A percentile compares a stretch with the other conserved stretches of the same genome.
These are phyloP conservation scores for Aaosphaeria arxii DNA, from an alignment of 2,329 filamentous ascomycete genomes.

Conservation along the genomic window DNA sequence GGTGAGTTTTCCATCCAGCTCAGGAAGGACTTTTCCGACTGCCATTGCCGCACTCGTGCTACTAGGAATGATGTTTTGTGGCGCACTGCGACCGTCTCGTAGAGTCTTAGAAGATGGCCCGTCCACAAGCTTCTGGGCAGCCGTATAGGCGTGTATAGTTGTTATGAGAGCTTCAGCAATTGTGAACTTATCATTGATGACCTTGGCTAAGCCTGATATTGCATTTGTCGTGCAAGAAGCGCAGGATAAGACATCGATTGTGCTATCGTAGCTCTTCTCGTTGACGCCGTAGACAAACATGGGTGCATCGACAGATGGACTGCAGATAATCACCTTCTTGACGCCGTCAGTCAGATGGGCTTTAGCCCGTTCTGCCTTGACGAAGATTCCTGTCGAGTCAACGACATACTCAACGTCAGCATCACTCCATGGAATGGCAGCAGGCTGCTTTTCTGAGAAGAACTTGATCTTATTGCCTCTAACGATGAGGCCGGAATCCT, in stretches of 20 bases:
- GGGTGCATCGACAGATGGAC: slow-evolving; percentile 89
- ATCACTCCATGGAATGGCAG: slow-evolving; percentile 84
- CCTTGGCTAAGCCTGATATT: slow-evolving; percentile 98
- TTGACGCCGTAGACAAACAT: slow-evolving; percentile 99
- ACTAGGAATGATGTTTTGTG: slow-evolving; percentile 99
- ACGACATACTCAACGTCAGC: slow-evolving; percentile 90
- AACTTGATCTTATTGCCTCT: slow-evolving; percentile 95
- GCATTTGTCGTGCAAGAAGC: slow-evolving; percentile 99
- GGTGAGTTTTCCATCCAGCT: slow-evolving; percentile 98
- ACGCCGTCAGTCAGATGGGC: slow-evolving; percentile 94
- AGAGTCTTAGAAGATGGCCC: slow-evolving; percentile 98
- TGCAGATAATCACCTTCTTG: slow-evolving; percentile 89
- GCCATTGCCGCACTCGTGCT: slow-evolving; percentile 99
- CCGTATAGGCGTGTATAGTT: slow-evolving; percentile 99
- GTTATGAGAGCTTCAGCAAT: slow-evolving; percentile 99
- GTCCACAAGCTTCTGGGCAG: slow-evolving; percentile 99
- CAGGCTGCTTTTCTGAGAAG: slow-evolving; percentile 88
- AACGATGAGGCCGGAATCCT: slow-evolving; percentile 72
- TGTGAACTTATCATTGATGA: slow-evolving; percentile 96
- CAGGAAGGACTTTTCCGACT: slow-evolving; percentile 98
- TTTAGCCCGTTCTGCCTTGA: slow-evolving; percentile 92
- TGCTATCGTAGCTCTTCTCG: slow-evolving; percentile 86
- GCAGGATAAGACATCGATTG: slow-evolving; percentile 94
- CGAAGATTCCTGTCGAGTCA: slow-evolving; percentile 99
- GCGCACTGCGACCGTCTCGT: slow-evolving; percentile 97